Base-by-base conservation (phyloP, 2,329 filamentous ascomycete species). In the Fusarium sp. region DNA sequence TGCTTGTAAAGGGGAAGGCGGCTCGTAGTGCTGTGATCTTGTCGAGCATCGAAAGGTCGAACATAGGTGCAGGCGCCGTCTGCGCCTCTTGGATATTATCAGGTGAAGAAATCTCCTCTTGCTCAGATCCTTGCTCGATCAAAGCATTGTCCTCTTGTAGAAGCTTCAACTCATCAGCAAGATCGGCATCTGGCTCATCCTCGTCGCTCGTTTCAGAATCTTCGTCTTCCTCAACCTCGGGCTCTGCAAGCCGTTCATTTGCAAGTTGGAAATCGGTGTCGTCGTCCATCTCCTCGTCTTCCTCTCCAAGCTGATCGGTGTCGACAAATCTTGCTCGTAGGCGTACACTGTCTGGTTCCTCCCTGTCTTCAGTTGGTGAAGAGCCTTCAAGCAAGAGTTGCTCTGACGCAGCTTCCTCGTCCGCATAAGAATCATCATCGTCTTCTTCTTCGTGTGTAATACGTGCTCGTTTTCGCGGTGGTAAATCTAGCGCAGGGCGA, bases 401-500 rank as follows among this genome's bases (percentile, higher is more conserved):
- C 27, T 76, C 41, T 51, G 69, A 42, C 7, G 57, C 57, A 2
- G 64, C 61, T 64, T 80, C 78, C 10, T 79, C 74, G 16, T 79
- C 75, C 53, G 79, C 77, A 30, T 79, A 72, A 77, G 77, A 14
- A 34, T 77, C 75, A 58, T 81, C 78, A 18, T 79, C 71, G 2
- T 81, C 69, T 6, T 81, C 81, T 7, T 82, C 82, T n/a, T 84
- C 80, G 12, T 62, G 47, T 13, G 78, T 78, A 71, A 91, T 73
- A 72, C 89, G 84, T 37, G 85, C 86, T 73, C 87, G 87, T 77
- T 96, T 97, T 67, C 90, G 86, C 2, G 94, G 90, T 1, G 92
- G 92, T 18, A 97, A 92, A 14, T 85, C 82, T 41, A 97, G 82
- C 1, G 86, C 78, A 2, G 94, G 94, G 48, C 94, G 87, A 61